Evolutionary conservation across 78 protist species (phyloP).

Genomic region (Planoprotostelium fungivorum): DNA sequence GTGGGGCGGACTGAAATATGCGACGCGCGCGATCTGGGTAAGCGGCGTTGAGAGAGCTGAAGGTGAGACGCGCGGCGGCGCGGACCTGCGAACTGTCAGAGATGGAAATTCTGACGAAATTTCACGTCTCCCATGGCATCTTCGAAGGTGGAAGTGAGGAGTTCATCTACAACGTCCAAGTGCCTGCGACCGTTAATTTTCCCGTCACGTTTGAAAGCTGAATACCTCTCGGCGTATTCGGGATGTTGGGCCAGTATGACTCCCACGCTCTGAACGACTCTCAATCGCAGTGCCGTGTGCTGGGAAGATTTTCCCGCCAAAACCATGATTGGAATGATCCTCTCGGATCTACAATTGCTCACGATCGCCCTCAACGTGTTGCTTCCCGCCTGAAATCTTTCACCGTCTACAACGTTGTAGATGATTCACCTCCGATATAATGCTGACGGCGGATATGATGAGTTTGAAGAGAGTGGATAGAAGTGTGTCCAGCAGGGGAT

Average conservation of each 20-base stretch:
- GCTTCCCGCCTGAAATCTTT: too few relatives aligned
- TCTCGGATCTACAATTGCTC: background rate
- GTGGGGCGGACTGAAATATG: background rate
- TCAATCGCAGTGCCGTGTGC: background rate
- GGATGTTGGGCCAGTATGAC: background rate
- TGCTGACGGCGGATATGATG: background rate
- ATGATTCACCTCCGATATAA: background rate
- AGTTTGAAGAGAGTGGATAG: background rate
- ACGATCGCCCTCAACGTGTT: background rate
- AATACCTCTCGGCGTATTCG: background rate
- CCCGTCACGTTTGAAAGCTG: background rate
- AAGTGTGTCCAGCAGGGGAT: background rate
- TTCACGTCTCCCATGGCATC: background rate
- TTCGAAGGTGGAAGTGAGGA: background rate
- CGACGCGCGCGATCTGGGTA: background rate
- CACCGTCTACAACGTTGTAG: too few relatives aligned
- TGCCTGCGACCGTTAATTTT: background rate
- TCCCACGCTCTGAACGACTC: background rate
- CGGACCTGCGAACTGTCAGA: background rate
- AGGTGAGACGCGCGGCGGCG: background rate
- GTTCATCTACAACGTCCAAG: background rate
- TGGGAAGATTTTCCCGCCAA: background rate
- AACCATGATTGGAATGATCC: background rate
- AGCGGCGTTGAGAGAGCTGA: background rate
- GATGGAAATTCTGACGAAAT: background rate